These are phyloP conservation scores for Cantharellus cinnabarinus DNA, from an alignment of 768 basidiomycete genomes.

Conservation along the genomic window DNA sequence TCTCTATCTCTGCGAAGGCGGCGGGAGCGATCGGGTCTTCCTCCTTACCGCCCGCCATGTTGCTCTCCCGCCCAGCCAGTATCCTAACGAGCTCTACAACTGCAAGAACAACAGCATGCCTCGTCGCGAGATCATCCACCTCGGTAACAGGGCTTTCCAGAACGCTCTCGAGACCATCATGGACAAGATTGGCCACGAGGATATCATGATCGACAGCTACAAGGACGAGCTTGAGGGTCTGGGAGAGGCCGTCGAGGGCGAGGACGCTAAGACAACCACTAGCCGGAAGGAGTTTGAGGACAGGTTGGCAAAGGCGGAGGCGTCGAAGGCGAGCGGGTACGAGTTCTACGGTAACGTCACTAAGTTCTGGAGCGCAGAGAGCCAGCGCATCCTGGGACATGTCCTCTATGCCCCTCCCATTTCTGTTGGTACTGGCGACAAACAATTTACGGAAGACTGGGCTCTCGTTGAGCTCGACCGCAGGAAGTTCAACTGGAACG, in stretches of 20 bases:
- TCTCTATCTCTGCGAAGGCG: constrained; percentile 17
- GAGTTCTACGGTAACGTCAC: constrained; percentile 9
- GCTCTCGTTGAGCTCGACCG: constrained; percentile 10
- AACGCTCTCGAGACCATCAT: constrained; percentile 8
- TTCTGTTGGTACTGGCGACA: constrained; percentile 5
- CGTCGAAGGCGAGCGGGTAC: constrained; percentile 9
- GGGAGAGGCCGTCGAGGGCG: neutral
- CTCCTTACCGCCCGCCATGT: constrained; percentile 1
- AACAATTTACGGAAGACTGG: constrained; percentile 12
- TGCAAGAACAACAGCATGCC: constrained; percentile 1
- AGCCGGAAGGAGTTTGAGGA: constrained; percentile 5
- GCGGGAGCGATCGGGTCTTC: constrained; percentile 15
- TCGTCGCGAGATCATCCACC: constrained; percentile 9
- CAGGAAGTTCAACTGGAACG: constrained; percentile 2
- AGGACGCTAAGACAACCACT: constrained; percentile 3
- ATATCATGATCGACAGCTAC: constrained; percentile 1
- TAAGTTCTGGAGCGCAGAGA: constrained; percentile 12
- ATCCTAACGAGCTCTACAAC: constrained; percentile 8
- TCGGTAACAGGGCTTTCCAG: constrained; percentile 9
- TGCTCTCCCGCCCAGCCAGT: neutral
- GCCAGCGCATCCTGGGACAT: constrained; percentile 13
- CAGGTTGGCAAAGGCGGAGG: constrained; percentile 4
- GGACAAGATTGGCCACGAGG: constrained; percentile 2
- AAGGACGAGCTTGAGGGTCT: constrained; percentile 1
- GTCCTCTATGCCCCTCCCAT: constrained; percentile 12